Conservation (phyloP, 768 basidiomycete genomes). For the Tricholoma bakamatsutake region DNA sequence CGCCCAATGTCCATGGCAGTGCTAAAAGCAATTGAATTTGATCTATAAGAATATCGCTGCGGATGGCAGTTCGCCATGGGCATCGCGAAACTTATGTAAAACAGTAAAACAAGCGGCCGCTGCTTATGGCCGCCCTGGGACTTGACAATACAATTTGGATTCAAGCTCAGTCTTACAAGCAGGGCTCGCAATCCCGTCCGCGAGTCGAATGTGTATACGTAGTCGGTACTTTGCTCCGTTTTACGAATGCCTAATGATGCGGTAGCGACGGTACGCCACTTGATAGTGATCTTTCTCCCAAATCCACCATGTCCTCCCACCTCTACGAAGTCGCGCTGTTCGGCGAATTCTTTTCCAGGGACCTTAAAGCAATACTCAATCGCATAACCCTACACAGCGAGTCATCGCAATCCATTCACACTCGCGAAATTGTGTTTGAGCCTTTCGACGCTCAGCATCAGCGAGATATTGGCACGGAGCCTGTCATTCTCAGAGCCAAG, state of each 20-base stretch:
- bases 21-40: neutral
- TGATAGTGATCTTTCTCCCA: neutral
- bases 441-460: conserved; percentile 63
- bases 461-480: conserved; percentile 56
- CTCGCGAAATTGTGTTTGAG: conserved; percentile 77
- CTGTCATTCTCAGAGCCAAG: conserved; percentile 64
- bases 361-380: conserved; percentile 73
- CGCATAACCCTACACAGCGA: conserved; percentile 79
- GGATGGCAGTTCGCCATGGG: no score
- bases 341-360: conserved; percentile 74
- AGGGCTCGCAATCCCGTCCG: no score
- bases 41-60: neutral
- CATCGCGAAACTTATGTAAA: no score
- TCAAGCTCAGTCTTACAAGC: no score
- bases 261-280: no score
- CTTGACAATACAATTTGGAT: no score
- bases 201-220: no score
- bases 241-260: no score
- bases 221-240: no score
- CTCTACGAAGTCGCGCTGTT: conserved; percentile 79
- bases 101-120: no score
- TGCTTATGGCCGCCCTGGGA: no score
- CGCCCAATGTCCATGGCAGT: neutral
- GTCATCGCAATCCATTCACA: conserved; percentile 66
- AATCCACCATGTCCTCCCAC: conserved; percentile 42